Percentiles rank a stretch among this genome's conserved stretches.
Conservation (phyloP, 179 eudicot genomes). For the Silene coronaria region DNA sequence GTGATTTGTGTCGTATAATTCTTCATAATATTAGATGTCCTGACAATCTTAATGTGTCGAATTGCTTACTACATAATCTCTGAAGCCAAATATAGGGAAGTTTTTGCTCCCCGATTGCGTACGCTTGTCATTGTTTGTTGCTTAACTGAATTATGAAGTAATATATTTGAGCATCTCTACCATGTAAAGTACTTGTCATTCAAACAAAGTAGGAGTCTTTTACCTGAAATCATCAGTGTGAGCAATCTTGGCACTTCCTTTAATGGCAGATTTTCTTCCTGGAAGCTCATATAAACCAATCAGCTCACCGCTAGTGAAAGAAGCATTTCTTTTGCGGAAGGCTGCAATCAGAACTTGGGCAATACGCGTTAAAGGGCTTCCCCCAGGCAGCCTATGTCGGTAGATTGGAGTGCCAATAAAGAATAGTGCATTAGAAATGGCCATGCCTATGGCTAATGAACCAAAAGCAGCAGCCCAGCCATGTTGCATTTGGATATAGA, state of each 20-base stretch:
- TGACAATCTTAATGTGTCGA: not conserved
- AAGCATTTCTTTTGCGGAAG: constrained; percentile 54
- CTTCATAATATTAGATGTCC: not conserved
- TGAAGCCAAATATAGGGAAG: not conserved
- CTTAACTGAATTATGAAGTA: not conserved
- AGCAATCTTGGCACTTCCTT: constrained; percentile 68
- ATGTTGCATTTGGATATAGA: constrained; percentile 69
- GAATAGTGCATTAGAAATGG: constrained; percentile 62
- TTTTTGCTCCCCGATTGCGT: constrained; percentile 2
- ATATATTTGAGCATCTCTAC: not conserved
- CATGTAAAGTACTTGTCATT: not conserved
- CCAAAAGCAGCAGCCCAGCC: constrained; percentile 94
- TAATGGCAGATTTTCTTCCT: constrained; percentile 71
- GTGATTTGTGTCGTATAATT: not conserved
- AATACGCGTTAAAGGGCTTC: constrained; percentile 81
- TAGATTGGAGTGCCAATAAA: constrained; percentile 78
- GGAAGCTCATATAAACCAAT: constrained; percentile 81
- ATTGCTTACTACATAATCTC: not conserved
- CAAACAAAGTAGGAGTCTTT: not conserved
- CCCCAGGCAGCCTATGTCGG: constrained; percentile 82
- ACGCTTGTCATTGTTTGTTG: not conserved
- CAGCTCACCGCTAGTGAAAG: constrained; percentile 55
- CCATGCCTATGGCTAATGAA: constrained; percentile 74
- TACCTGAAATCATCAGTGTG: constrained; percentile 77
- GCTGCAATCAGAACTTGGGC: constrained; percentile 85